A percentile compares a stretch with the other conserved stretches of the same genome.
Evolutionary conservation across 805 yeast species (phyloP).

Genomic region (Brettanomyces sp.): DNA sequence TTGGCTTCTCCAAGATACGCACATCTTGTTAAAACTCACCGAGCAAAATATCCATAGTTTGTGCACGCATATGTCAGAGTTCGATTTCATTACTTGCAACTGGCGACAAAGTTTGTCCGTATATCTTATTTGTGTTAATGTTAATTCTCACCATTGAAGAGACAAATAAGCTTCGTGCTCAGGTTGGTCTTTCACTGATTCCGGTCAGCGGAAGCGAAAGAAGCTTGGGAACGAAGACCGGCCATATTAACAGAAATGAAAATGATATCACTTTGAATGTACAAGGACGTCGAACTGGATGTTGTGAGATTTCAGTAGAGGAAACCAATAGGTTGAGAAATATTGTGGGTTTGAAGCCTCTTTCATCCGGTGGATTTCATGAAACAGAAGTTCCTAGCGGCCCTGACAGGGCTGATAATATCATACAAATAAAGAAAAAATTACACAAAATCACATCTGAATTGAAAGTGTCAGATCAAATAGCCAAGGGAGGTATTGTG

Average conservation of each 20-base stretch:
- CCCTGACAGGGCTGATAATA: background rate
- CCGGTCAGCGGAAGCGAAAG: conserved; percentile 25
- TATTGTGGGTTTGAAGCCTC: conserved; percentile 34
- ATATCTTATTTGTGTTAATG: no score
- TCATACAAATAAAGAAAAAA: conserved; percentile 11
- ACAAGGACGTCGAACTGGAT: background rate
- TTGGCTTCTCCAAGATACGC: no score
- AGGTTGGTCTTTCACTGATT: conserved; percentile 35
- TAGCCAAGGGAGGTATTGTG: conserved; percentile 17
- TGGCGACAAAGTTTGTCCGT: no score
- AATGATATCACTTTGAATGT: background rate
- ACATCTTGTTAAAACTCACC: no score
- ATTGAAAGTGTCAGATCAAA: conserved; percentile 13
- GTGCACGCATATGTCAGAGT: no score
- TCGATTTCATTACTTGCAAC: no score
- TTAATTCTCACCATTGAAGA: conserved; percentile 30
- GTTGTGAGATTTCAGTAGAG: conserved; percentile 25
- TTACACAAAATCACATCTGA: conserved; percentile 9
- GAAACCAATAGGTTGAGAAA: conserved; percentile 40
- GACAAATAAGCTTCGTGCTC: conserved; percentile 35
- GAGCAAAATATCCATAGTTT: no score
- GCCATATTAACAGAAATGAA: background rate
- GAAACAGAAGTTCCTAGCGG: background rate
- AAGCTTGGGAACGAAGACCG: background rate
- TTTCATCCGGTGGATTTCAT: conserved; percentile 31